A percentile compares a stretch with the other conserved stretches of the same genome.
phyloP scores from a whole-genome alignment of 2,329 filamentous ascomycete species.

The Colletotrichum musae region DNA sequence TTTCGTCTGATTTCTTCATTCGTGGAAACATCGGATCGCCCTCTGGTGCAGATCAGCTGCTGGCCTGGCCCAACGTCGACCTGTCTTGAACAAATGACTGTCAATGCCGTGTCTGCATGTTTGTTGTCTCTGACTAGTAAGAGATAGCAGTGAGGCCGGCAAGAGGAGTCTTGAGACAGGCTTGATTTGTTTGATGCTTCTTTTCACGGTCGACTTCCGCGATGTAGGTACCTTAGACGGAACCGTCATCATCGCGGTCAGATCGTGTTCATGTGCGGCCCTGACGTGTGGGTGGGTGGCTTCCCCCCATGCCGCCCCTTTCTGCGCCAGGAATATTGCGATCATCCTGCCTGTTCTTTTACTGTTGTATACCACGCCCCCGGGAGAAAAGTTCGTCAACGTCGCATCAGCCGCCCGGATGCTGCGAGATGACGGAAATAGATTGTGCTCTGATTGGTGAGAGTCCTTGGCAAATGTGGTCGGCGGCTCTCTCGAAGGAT shows the following conservation, averaged over 20 bases:
- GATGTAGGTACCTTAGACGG: not conserved
- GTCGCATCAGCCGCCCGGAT: not conserved
- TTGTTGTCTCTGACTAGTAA: constrained; percentile 6
- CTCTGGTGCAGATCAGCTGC: constrained; percentile 3
- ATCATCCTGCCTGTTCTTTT: not conserved
- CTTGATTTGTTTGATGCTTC: not conserved
- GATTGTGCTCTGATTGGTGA: not conserved
- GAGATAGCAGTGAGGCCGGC: not conserved
- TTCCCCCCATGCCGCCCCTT: not conserved
- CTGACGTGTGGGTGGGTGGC: too few species aligned
- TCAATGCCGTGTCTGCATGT: constrained; percentile 12
- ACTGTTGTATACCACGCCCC: too few species aligned
- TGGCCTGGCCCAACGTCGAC: constrained; percentile 11
- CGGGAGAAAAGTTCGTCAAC: not conserved
- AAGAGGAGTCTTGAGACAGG: not conserved
- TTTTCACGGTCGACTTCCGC: constrained; percentile 1
- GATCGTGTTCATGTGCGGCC: too few species aligned
- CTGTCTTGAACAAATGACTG: constrained; percentile 24
- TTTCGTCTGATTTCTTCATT: constrained; percentile 29
- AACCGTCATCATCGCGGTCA: too few species aligned
- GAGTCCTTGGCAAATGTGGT: not conserved
- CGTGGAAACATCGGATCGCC: constrained; percentile 15
- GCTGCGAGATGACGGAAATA: constrained; percentile 8
- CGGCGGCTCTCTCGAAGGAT: constrained; percentile 12
- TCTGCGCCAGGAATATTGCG: constrained; percentile 3